phyloP scores from a whole-genome alignment of 176 grass and related monocot species.

The Hyparrhenia diplandra region DNA sequence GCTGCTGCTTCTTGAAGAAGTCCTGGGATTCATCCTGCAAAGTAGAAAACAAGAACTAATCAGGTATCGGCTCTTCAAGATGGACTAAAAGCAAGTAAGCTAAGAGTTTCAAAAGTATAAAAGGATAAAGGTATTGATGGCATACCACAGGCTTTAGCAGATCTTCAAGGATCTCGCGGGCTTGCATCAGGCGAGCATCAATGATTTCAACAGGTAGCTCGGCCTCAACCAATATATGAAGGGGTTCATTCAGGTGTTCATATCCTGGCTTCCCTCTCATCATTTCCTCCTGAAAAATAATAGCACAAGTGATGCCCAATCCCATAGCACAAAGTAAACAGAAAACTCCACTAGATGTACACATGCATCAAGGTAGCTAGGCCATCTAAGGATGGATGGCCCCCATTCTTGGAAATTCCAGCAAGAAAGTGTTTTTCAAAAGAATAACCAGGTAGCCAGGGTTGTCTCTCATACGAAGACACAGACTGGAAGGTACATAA shows the following conservation, averaged over 20 bases:
- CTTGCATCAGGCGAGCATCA: slow-evolving; percentile 83
- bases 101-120: slow-evolving; percentile 31
- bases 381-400: neutral
- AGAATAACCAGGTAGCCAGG: neutral
- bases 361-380: slow-evolving; percentile 3
- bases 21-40: slow-evolving; percentile 90
- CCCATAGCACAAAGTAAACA: neutral
- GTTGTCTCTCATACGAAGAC: neutral
- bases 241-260: slow-evolving; percentile 95
- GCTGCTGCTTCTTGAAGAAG: slow-evolving; percentile 97
- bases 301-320: neutral
- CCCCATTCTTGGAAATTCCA: neutral
- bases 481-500: neutral
- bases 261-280: slow-evolving; percentile 93
- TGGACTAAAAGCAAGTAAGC: neutral
- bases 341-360: neutral
- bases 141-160: slow-evolving; percentile 84
- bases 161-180: slow-evolving; percentile 86
- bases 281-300: slow-evolving; percentile 69
- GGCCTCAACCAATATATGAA: slow-evolving; percentile 94
- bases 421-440: neutral
- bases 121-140: slow-evolving; percentile 6
- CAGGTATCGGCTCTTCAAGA: neutral
- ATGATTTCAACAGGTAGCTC: slow-evolving; percentile 81
- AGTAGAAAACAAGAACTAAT: slow-evolving; percentile 1